These are phyloP conservation scores for Monilinia fructigena DNA, from an alignment of 2,329 filamentous ascomycete genomes.

Conservation along the genomic window DNA sequence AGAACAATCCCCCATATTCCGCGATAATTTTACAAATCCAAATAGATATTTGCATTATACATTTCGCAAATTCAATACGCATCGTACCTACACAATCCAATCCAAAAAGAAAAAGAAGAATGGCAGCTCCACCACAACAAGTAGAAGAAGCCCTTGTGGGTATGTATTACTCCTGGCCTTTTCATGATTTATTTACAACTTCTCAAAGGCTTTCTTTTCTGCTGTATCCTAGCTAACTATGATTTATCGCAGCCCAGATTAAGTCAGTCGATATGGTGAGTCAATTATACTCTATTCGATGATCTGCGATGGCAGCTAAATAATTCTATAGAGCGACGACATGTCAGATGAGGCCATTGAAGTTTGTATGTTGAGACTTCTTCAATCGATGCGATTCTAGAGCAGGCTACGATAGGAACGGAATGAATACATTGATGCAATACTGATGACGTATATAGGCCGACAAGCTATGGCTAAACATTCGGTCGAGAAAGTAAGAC, in stretches of 20 bases:
- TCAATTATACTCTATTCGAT: neutral
- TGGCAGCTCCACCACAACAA: conserved; percentile 37
- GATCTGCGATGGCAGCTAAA: conserved; percentile 28
- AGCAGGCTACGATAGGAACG: conserved; percentile 27
- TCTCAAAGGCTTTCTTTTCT: neutral
- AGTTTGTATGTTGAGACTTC: conserved; percentile 67
- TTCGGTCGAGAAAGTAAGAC: conserved; percentile 66
- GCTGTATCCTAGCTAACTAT: conserved; percentile 24
- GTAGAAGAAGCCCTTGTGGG: conserved; percentile 26
- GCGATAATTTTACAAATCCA: conserved; percentile 1
- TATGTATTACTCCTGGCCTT: conserved; percentile 10
- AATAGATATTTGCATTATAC: neutral
- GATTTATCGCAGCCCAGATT: conserved; percentile 68
- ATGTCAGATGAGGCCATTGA: conserved; percentile 96
- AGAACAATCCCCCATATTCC: conserved; percentile 10
- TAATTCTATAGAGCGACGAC: conserved; percentile 73
- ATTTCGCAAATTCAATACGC: neutral
- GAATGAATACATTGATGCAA: neutral
- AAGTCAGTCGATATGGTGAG: conserved; percentile 98
- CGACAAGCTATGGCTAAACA: conserved; percentile 71
- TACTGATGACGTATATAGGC: conserved; percentile 46
- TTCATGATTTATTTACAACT: neutral
- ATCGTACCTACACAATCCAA: neutral
- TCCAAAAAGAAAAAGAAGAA: conserved; percentile 33
- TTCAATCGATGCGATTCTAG: conserved; percentile 51